Conservation (phyloP, 768 basidiomycete species). For the Trametopsis cervina region DNA sequence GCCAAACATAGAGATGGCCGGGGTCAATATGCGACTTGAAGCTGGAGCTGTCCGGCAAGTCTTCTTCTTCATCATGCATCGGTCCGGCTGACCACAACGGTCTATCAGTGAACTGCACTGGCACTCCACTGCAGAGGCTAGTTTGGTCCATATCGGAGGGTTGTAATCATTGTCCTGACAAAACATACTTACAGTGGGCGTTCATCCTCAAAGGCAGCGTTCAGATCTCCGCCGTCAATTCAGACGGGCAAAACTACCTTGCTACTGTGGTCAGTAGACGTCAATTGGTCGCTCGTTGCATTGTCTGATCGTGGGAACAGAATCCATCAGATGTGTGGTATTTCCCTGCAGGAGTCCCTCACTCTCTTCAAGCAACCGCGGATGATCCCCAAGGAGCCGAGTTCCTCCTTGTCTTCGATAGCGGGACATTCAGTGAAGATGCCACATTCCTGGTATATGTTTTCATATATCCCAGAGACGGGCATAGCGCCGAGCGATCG, state of each 20-base stretch:
- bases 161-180: background rate
- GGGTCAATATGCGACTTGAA: constrained; percentile 27
- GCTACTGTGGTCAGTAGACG: constrained; percentile 33
- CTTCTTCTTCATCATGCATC: background rate
- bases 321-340: constrained; percentile 44
- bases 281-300: background rate
- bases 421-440: constrained; percentile 45
- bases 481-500: background rate
- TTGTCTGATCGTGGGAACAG: constrained; percentile 16
- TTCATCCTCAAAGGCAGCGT: constrained; percentile 21
- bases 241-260: constrained; percentile 39
- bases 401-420: constrained; percentile 44
- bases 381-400: constrained; percentile 36
- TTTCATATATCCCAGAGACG: background rate
- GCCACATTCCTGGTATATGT: constrained; percentile 31
- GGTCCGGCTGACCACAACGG: background rate
- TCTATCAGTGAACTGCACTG: constrained; percentile 23
- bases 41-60: constrained; percentile 23
- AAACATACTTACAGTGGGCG: constrained; percentile 21
- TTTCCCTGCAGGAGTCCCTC: constrained; percentile 46
- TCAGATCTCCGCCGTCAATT: constrained; percentile 39
- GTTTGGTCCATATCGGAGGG: background rate
- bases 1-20: constrained; percentile 16
- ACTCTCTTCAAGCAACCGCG: constrained; percentile 43
- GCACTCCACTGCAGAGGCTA: constrained; percentile 21